Evolutionary conservation across 345 rosid species (phyloP).

Genomic region (Eucalyptus camaldulensis): DNA sequence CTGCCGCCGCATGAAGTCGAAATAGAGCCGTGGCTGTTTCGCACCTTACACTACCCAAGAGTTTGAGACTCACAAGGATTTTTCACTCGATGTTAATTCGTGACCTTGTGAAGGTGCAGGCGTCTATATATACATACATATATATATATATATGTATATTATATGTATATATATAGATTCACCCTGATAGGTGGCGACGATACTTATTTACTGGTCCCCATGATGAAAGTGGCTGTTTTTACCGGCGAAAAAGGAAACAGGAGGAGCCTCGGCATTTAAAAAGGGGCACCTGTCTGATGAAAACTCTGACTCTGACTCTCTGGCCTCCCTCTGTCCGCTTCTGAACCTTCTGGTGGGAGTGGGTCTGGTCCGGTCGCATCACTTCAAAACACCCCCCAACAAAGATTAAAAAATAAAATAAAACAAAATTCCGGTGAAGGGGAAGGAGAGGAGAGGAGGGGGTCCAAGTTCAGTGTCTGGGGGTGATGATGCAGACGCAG

Average conservation of each 20-base stretch:
- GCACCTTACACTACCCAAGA: background rate
- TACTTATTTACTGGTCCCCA: background rate
- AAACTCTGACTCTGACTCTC: background rate
- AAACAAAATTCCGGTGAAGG: background rate
- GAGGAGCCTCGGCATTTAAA: background rate
- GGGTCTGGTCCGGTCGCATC: constrained; percentile 4
- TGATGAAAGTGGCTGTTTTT: background rate
- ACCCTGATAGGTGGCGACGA: background rate
- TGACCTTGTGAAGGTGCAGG: background rate
- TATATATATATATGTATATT: no score
- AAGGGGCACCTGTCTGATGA: background rate
- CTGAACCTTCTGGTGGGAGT: constrained; percentile 11
- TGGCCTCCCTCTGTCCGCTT: background rate
- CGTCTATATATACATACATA: no score
- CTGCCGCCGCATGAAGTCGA: background rate
- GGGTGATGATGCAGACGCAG: background rate
- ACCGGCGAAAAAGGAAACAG: background rate
- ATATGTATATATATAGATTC: background rate
- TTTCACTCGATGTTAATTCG: background rate
- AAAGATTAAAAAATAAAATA: no score
- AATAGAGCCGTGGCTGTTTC: background rate
- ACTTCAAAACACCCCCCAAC: background rate
- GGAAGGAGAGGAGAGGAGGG: no score
- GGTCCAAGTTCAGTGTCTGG: background rate
- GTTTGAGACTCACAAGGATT: background rate